Conservation (phyloP, 768 basidiomycete genomes). For the Boletus speciosus region DNA sequence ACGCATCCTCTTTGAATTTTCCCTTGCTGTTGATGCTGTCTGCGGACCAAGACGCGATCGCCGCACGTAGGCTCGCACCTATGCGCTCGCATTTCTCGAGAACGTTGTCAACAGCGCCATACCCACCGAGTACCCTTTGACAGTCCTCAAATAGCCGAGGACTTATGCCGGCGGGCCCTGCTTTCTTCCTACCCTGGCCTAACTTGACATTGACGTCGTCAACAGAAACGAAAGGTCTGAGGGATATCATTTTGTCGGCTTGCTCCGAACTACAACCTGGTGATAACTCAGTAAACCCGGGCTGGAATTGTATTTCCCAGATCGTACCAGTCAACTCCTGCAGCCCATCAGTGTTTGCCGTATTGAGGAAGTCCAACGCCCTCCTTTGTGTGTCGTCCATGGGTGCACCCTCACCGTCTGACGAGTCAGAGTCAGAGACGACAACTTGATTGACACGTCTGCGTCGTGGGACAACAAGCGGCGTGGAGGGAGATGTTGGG, state of each 20-base stretch:
- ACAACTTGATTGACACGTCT: constrained; percentile 58
- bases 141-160: constrained; percentile 90
- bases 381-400: constrained; percentile 43
- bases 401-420: constrained; percentile 41
- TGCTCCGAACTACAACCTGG: constrained; percentile 79
- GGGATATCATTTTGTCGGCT: constrained; percentile 69
- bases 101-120: constrained; percentile 84
- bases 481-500: constrained; percentile 40
- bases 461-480: constrained; percentile 40
- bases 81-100: constrained; percentile 86
- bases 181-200: constrained; percentile 83
- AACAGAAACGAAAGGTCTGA: constrained; percentile 77
- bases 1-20: constrained; percentile 38
- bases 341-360: constrained; percentile 54
- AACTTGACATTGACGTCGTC: constrained; percentile 76
- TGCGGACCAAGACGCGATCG: constrained; percentile 76
- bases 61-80: constrained; percentile 65
- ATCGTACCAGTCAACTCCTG: constrained; percentile 72
- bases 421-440: constrained; percentile 58
- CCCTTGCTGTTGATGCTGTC: constrained; percentile 30
- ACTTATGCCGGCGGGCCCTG: constrained; percentile 78
- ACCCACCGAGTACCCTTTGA: constrained; percentile 77
- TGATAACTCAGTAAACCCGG: constrained; percentile 2
- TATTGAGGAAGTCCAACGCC: constrained; percentile 69
- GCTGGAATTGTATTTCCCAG: neutral